These are phyloP conservation scores for Eucalyptus regnans DNA, from an alignment of 345 rosid genomes.

Conservation along the genomic window DNA sequence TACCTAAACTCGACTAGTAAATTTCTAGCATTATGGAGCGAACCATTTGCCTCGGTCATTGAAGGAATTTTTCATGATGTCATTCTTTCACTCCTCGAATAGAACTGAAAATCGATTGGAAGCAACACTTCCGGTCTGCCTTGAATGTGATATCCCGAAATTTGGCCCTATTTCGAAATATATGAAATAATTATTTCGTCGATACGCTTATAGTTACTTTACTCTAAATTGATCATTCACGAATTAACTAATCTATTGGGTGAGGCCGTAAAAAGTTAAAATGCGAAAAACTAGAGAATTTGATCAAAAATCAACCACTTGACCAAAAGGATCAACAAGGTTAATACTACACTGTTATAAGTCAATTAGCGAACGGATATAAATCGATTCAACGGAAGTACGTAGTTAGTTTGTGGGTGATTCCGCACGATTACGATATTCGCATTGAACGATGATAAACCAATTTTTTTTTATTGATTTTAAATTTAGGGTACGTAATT, in stretches of 20 bases:
- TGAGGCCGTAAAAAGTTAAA: too few species aligned
- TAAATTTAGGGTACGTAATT: fast-evolving
- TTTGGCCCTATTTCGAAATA: fast-evolving
- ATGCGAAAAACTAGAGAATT: fast-evolving
- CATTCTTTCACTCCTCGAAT: background rate
- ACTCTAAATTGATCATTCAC: background rate
- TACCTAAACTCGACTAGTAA: background rate
- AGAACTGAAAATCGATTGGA: background rate
- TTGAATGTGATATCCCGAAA: too few species aligned
- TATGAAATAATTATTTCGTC: too few species aligned
- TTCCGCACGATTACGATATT: fast-evolving
- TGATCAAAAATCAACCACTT: fast-evolving
- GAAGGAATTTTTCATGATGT: background rate
- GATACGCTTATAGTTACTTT: too few species aligned
- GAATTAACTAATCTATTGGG: too few species aligned
- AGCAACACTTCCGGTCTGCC: background rate
- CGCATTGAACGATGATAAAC: fast-evolving
- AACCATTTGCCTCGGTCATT: background rate
- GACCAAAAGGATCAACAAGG: fast-evolving
- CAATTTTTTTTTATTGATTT: fast-evolving
- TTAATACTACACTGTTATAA: too few species aligned
- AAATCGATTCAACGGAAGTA: fast-evolving
- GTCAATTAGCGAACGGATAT: too few species aligned
- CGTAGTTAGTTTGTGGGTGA: fast-evolving
- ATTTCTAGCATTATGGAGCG: background rate